A percentile compares a stretch with the other conserved stretches of the same genome.
These are phyloP conservation scores for Barnettozyma populi DNA, from an alignment of 805 yeast species.

Conservation along the genomic window DNA sequence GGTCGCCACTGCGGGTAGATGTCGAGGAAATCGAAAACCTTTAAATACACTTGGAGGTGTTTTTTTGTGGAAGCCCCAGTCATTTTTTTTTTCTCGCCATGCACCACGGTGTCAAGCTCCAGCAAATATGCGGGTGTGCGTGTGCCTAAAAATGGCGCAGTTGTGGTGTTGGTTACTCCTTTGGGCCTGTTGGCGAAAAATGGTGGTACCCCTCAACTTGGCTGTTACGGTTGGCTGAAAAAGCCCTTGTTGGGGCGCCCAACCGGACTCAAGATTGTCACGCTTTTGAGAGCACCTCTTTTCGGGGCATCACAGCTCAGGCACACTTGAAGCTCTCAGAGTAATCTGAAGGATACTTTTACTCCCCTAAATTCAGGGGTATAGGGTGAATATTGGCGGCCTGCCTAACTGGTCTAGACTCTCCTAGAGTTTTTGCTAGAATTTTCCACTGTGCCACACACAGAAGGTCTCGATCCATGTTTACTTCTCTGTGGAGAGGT, in stretches of 20 bases:
- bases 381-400: not conserved
- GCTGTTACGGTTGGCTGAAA: not conserved
- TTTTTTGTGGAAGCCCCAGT: not conserved
- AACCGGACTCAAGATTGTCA: not conserved
- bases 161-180: not conserved
- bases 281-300: not conserved
- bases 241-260: not conserved
- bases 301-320: not conserved
- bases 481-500: too few species aligned
- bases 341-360: too few species aligned
- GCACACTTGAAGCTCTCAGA: not conserved
- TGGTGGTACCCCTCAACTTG: not conserved
- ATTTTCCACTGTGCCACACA: not conserved
- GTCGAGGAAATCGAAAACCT: not conserved
- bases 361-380: not conserved
- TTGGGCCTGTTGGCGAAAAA: not conserved
- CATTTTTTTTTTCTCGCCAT: not conserved
- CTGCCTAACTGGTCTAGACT: not conserved
- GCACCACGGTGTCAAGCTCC: not conserved
- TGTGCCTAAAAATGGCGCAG: not conserved
- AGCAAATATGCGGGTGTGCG: not conserved
- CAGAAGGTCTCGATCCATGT: not conserved
- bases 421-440: not conserved
- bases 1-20: too few species aligned
- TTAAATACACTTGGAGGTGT: not conserved